These are phyloP conservation scores for Xylariales sp. DNA, from an alignment of 2,329 filamentous ascomycete species.

Conservation along the genomic window DNA sequence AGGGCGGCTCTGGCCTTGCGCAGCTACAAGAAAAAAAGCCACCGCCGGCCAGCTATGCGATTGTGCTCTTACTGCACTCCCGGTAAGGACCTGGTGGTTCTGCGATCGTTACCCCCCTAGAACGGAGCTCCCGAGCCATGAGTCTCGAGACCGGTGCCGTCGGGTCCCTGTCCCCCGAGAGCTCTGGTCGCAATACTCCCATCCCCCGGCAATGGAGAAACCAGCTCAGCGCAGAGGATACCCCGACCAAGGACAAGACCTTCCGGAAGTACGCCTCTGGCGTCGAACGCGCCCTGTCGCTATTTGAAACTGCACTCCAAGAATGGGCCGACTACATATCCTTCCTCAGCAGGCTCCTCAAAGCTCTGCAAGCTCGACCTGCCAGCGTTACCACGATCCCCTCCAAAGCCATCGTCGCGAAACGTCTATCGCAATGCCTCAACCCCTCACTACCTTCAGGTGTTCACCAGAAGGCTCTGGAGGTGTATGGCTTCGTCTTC, in stretches of 20 bases:
- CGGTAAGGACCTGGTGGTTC: slow-evolving; percentile 5
- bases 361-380: slow-evolving; percentile 86
- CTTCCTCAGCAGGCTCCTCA: slow-evolving; percentile 84
- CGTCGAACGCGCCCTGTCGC: slow-evolving; percentile 79
- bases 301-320: slow-evolving; percentile 90
- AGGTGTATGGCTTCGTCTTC: slow-evolving; percentile 90
- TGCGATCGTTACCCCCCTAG: slow-evolving; percentile 14
- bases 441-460: slow-evolving; percentile 91
- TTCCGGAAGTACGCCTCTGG: slow-evolving; percentile 87
- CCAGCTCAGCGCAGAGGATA: slow-evolving; percentile 62
- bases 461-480: slow-evolving; percentile 94
- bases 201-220: slow-evolving; percentile 72
- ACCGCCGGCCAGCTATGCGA: slow-evolving; percentile 3
- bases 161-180: slow-evolving; percentile 69
- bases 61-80: not conserved
- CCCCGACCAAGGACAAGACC: slow-evolving; percentile 56
- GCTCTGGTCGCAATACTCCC: slow-evolving; percentile 77
- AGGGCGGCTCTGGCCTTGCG: too few species aligned
- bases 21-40: slow-evolving; percentile 2
- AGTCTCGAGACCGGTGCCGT: slow-evolving; percentile 57
- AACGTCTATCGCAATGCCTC: slow-evolving; percentile 89
- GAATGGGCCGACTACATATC: slow-evolving; percentile 99
- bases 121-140: slow-evolving; percentile 40
- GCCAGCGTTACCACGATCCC: slow-evolving; percentile 69
- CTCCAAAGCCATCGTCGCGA: slow-evolving; percentile 77